Evolutionary conservation across 2,329 filamentous ascomycete species (phyloP).

Genomic region (Hypoxylon sp.): DNA sequence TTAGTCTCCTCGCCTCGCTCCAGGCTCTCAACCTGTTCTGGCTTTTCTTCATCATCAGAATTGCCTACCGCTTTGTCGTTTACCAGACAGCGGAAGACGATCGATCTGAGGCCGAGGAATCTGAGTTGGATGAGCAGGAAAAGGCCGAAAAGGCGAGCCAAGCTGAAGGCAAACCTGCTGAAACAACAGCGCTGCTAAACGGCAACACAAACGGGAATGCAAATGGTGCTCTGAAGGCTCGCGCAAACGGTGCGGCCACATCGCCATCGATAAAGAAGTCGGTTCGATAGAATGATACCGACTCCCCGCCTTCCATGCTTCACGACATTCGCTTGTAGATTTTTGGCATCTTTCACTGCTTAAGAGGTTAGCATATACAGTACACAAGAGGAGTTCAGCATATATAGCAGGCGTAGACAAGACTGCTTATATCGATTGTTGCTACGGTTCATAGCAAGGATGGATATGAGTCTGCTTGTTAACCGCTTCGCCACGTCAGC

Average conservation of each 20-base stretch:
- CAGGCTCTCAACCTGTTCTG: constrained; percentile 84
- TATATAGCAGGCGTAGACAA: constrained; percentile 22
- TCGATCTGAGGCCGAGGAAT: constrained; percentile 73
- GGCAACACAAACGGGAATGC: constrained; percentile 41
- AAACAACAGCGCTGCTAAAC: constrained; percentile 39
- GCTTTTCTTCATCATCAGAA: constrained; percentile 79
- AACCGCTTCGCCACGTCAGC: constrained; percentile 7
- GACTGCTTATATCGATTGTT: constrained; percentile 2
- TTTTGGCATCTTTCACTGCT: constrained; percentile 10
- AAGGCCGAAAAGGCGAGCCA: constrained; percentile 28
- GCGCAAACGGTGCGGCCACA: constrained; percentile 35
- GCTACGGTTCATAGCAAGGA: too few species aligned
- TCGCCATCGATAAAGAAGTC: constrained; percentile 40
- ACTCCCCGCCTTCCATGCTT: constrained; percentile 12
- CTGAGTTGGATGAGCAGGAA: constrained; percentile 60
- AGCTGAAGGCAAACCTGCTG: constrained; percentile 33
- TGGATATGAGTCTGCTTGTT: too few species aligned
- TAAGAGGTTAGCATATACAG: constrained; percentile 23
- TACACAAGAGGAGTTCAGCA: constrained; percentile 29
- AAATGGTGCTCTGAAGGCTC: constrained; percentile 38
- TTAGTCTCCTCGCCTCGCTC: constrained; percentile 68
- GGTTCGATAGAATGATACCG: constrained; percentile 28
- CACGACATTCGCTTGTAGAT: constrained; percentile 32
- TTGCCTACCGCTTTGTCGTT: constrained; percentile 74
- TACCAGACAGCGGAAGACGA: constrained; percentile 72